phyloP scores from a whole-genome alignment of 2,329 filamentous ascomycete species.

The Verticillium isaacii region DNA sequence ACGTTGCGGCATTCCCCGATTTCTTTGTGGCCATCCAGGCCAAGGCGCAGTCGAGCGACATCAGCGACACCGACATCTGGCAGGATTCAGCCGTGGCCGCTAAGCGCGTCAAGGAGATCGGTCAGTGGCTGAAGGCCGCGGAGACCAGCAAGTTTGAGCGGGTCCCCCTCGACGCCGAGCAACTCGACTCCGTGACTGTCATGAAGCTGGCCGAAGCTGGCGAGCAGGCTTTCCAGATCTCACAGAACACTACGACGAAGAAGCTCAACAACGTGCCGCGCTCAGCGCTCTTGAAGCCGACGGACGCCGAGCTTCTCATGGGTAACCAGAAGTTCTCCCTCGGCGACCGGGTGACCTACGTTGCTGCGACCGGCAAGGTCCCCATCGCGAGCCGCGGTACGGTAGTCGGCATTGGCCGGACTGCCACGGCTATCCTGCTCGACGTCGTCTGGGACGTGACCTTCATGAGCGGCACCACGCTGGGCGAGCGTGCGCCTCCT shows the following conservation, averaged over 20 bases:
- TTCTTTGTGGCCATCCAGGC: conserved; percentile 86
- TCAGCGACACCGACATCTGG: conserved; percentile 83
- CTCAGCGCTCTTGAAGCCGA: conserved; percentile 83
- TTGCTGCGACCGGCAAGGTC: conserved; percentile 87
- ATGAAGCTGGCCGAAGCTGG: conserved; percentile 73
- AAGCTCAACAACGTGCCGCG: conserved; percentile 79
- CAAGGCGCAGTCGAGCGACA: conserved; percentile 81
- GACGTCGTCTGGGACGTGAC: conserved; percentile 91
- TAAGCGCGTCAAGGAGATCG: conserved; percentile 86
- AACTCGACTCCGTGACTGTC: conserved; percentile 88
- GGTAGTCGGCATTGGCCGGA: conserved; percentile 90
- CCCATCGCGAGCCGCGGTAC: conserved; percentile 89
- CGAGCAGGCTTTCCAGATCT: conserved; percentile 53
- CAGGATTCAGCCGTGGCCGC: conserved; percentile 65
- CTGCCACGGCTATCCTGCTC: conserved; percentile 73
- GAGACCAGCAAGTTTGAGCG: conserved; percentile 90
- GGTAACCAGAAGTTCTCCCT: conserved; percentile 78
- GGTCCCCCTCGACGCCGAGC: conserved; percentile 94
- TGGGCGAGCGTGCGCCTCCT: conserved; percentile 83
- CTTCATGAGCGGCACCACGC: conserved; percentile 95
- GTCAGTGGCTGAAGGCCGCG: conserved; percentile 84
- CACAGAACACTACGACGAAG: conserved; percentile 54
- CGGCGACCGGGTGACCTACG: conserved; percentile 90
- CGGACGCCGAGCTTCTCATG: conserved; percentile 89
- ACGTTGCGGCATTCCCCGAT: conserved; percentile 92